These are phyloP conservation scores for Salvia rosmarinus DNA, from an alignment of 257 asterid species.

Conservation along the genomic window DNA sequence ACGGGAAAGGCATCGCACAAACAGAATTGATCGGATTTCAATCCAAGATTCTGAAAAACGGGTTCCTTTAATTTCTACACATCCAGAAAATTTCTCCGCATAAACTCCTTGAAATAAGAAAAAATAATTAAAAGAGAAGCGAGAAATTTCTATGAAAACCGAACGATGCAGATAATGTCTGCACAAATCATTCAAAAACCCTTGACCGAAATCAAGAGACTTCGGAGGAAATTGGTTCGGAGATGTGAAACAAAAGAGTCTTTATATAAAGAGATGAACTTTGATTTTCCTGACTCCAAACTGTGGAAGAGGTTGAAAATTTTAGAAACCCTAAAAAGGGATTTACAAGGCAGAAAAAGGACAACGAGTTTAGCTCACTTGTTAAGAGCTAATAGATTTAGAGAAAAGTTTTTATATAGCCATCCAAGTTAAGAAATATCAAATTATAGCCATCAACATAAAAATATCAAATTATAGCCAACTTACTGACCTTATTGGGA, in stretches of 20 bases:
- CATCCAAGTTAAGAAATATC: too few relatives aligned
- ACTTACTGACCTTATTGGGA: too few relatives aligned
- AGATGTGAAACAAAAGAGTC: neutral
- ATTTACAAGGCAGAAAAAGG: constrained; percentile 27
- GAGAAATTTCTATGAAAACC: neutral
- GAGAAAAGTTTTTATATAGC: too few relatives aligned
- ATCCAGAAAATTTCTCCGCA: constrained; percentile 9
- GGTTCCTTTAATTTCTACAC: neutral
- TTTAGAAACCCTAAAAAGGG: constrained; percentile 34
- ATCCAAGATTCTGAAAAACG: constrained; percentile 2
- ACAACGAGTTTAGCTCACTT: too few relatives aligned
- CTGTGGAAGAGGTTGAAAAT: constrained; percentile 21
- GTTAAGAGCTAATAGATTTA: too few relatives aligned
- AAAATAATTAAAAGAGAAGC: too few relatives aligned
- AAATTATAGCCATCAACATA: too few relatives aligned
- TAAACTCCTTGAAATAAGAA: constrained; percentile 15
- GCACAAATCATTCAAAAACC: constrained; percentile 2
- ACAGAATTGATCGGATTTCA: neutral
- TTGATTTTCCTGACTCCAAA: neutral
- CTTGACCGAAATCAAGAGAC: constrained; percentile 7
- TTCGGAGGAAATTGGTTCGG: neutral
- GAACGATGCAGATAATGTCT: constrained; percentile 15
- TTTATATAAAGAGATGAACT: constrained; percentile 1
- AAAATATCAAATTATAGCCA: too few relatives aligned
- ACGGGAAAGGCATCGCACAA: constrained; percentile 58